These are phyloP conservation scores for Raffaelea ambrosiae DNA, from an alignment of 2,329 filamentous ascomycete genomes.

Conservation along the genomic window DNA sequence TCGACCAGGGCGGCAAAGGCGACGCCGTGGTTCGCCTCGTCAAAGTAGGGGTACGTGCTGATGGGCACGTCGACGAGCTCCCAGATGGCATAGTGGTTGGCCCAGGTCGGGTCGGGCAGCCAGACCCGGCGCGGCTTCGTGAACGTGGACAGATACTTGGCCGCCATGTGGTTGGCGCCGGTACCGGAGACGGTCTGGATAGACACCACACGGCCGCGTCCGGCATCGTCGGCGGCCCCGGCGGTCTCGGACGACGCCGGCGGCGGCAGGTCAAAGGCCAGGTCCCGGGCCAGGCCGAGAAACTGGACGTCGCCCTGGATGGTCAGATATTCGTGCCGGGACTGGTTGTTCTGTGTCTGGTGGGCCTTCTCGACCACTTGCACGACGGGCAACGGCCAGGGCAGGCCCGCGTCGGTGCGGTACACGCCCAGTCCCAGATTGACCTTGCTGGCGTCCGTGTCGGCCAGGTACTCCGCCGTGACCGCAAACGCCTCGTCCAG, in stretches of 20 bases:
- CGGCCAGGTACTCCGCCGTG: conserved; percentile 76
- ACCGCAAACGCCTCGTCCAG: conserved; percentile 57
- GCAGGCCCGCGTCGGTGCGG: conserved; percentile 87
- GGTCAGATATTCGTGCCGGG: conserved; percentile 81
- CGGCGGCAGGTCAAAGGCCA: conserved; percentile 72
- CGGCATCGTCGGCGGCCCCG: conserved; percentile 30
- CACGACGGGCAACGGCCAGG: conserved; percentile 92
- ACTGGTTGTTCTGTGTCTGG: neutral
- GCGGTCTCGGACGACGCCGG: conserved; percentile 39
- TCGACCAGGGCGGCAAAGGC: conserved; percentile 84
- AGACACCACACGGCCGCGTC: conserved; percentile 70
- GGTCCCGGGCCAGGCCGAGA: conserved; percentile 79
- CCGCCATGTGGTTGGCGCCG: conserved; percentile 86
- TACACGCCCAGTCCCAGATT: conserved; percentile 90
- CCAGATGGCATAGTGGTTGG: conserved; percentile 98
- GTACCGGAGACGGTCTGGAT: conserved; percentile 96
- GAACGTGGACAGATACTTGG: conserved; percentile 87
- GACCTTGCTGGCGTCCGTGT: conserved; percentile 70
- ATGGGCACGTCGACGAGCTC: conserved; percentile 72
- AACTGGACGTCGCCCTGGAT: conserved; percentile 82
- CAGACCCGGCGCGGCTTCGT: conserved; percentile 72
- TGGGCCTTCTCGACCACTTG: conserved; percentile 33
- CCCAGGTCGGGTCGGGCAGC: conserved; percentile 93
- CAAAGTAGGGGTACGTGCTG: conserved; percentile 89
- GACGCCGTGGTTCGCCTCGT: conserved; percentile 75